Conservation (phyloP, 441 rosid species). For the Francoa sonchifolia region DNA sequence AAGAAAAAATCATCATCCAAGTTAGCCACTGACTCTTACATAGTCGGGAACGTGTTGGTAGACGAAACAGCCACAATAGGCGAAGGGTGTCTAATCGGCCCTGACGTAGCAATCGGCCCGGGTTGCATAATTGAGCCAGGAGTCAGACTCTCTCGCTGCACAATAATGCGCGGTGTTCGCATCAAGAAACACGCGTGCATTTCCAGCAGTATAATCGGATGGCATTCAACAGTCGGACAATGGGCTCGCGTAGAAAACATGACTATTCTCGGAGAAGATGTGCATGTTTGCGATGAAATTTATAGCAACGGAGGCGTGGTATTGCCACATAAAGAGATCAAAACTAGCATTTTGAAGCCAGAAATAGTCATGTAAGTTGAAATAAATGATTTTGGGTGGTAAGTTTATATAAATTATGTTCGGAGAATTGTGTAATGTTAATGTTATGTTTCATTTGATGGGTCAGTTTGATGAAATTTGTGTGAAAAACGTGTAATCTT, state of each 20-base stretch:
- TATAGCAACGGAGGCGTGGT: slow-evolving; percentile 94
- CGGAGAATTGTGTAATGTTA: slow-evolving; percentile 10
- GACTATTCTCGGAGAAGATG: slow-evolving; percentile 89
- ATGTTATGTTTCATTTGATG: no score
- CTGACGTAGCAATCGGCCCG: slow-evolving; percentile 88
- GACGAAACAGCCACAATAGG: slow-evolving; percentile 83
- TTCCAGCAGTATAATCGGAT: slow-evolving; percentile 81
- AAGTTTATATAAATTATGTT: slow-evolving; percentile 5
- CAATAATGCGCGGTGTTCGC: slow-evolving; percentile 86
- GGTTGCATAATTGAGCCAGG: slow-evolving; percentile 85
- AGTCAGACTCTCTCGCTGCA: slow-evolving; percentile 85
- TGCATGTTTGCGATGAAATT: slow-evolving; percentile 78
- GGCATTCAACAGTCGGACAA: slow-evolving; percentile 92
- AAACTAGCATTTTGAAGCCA: slow-evolving; percentile 85
- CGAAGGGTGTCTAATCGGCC: slow-evolving; percentile 87
- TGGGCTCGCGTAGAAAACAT: slow-evolving; percentile 93
- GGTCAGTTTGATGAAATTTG: no score
- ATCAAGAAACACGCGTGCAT: slow-evolving; percentile 88
- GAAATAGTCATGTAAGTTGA: slow-evolving; percentile 81
- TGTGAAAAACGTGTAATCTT: no score
- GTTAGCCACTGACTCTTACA: slow-evolving; percentile 42
- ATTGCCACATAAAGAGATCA: slow-evolving; percentile 89
- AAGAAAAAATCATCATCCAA: slow-evolving; percentile 51
- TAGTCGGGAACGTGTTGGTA: slow-evolving; percentile 74
- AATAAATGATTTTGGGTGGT: no score